These are phyloP conservation scores for Nitzschia sp. DNA, from an alignment of 108 stramenopile species.

Conservation along the genomic window DNA sequence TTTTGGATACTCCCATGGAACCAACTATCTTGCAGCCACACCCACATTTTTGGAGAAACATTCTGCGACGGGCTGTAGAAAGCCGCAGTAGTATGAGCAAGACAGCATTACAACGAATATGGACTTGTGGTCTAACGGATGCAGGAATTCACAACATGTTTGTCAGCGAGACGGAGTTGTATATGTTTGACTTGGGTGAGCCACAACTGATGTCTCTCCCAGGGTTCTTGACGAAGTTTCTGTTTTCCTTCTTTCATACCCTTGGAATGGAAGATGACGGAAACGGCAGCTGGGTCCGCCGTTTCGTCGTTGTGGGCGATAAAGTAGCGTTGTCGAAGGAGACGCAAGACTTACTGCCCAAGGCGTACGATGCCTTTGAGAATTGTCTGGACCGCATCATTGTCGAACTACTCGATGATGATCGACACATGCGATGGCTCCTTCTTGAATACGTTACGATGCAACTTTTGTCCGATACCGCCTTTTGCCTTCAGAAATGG, in stretches of 20 bases:
- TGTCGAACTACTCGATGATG: constrained; percentile 64
- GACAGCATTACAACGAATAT: constrained; percentile 55
- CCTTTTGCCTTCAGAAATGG: constrained; percentile 76
- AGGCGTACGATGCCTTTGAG: constrained; percentile 66
- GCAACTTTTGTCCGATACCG: constrained; percentile 67
- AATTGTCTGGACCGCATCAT: constrained; percentile 54
- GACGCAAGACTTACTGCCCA: constrained; percentile 53
- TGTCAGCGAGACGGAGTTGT: constrained; percentile 48
- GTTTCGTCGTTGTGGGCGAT: constrained; percentile 49
- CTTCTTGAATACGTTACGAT: constrained; percentile 61
- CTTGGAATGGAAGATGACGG: constrained; percentile 79
- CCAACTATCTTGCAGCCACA: constrained; percentile 20
- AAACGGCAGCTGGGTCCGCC: constrained; percentile 64
- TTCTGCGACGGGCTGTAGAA: constrained; percentile 28
- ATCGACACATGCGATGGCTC: constrained; percentile 56
- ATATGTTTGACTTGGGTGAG: constrained; percentile 78
- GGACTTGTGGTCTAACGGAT: constrained; percentile 81
- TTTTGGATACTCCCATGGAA: constrained; percentile 36
- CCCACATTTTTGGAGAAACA: constrained; percentile 32
- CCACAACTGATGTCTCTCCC: constrained; percentile 62
- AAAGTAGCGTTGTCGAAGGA: constrained; percentile 52
- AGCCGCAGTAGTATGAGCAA: constrained; percentile 19
- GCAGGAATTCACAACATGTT: constrained; percentile 84
- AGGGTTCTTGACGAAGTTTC: constrained; percentile 77
- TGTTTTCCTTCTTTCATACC: constrained; percentile 71